A percentile compares a stretch with the other conserved stretches of the same genome.
These are phyloP conservation scores for Fusarium sororula DNA, from an alignment of 2,329 filamentous ascomycete species.

Conservation along the genomic window DNA sequence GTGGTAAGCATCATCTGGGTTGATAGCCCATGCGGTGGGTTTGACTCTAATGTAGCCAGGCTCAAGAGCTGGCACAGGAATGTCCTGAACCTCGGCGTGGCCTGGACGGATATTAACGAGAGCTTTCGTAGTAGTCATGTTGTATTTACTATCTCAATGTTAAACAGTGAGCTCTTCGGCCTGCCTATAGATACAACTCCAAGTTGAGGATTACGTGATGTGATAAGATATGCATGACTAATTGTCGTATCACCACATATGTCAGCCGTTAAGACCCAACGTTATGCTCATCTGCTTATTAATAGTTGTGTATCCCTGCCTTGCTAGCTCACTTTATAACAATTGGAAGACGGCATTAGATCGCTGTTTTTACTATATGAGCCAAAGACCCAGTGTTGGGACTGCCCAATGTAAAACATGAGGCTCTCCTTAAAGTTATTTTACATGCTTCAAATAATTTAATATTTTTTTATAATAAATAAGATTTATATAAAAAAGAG, in stretches of 20 bases:
- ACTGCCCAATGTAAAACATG: too few species aligned
- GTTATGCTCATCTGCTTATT: neutral
- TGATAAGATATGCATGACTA: neutral
- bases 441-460: too few species aligned
- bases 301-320: too few species aligned
- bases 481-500: too few species aligned
- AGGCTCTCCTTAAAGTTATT: too few species aligned
- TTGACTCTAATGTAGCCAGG: neutral
- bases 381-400: too few species aligned
- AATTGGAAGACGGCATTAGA: too few species aligned
- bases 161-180: rapidly evolving
- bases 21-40: neutral
- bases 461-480: too few species aligned
- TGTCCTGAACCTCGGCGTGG: neutral
- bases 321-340: rapidly evolving
- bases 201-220: neutral
- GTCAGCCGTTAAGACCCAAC: neutral
- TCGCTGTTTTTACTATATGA: too few species aligned
- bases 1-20: constrained; percentile 1
- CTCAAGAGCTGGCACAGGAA: neutral
- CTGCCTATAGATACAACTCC: neutral
- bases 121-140: neutral
- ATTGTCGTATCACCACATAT: neutral
- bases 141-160: rapidly evolving
- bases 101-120: neutral